These are phyloP conservation scores for Mycotypha africana DNA, from an alignment of 371 early-diverging fungal genomes.

Conservation along the genomic window DNA sequence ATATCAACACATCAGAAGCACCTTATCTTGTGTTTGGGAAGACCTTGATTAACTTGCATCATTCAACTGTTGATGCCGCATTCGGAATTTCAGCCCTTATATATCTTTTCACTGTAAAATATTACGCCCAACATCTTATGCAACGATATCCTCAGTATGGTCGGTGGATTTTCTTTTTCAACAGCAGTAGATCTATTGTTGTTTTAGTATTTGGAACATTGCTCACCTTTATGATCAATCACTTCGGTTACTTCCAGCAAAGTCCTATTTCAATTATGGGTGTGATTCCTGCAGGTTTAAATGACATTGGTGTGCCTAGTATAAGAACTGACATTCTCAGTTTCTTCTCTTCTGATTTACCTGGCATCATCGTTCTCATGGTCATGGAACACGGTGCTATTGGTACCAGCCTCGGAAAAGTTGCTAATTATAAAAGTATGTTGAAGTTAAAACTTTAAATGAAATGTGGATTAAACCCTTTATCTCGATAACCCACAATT, in stretches of 20 bases:
- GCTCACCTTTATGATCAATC: constrained; percentile 63
- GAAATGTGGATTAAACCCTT: too few relatives aligned
- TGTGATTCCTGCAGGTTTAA: constrained; percentile 67
- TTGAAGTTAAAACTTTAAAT: too few relatives aligned
- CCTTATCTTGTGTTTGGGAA: constrained; percentile 58
- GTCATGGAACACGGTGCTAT: constrained; percentile 88
- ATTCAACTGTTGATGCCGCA: constrained; percentile 50
- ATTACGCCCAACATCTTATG: constrained; percentile 31
- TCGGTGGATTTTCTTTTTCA: constrained; percentile 43
- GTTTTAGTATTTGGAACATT: constrained; percentile 75
- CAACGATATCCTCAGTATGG: constrained; percentile 28
- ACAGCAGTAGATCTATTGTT: constrained; percentile 61
- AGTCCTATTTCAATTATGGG: constrained; percentile 61
- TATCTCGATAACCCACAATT: neutral
- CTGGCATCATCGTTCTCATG: constrained; percentile 65
- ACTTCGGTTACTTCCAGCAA: constrained; percentile 19
- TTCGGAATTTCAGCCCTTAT: constrained; percentile 54
- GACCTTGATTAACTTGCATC: constrained; percentile 38
- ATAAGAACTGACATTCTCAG: constrained; percentile 36
- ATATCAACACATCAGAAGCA: constrained; percentile 55
- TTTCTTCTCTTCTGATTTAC: constrained; percentile 45
- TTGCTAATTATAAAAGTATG: constrained; percentile 46
- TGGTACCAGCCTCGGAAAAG: constrained; percentile 71
- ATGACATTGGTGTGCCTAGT: constrained; percentile 48
- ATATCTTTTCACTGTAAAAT: constrained; percentile 38